Conservation (phyloP, 2,329 filamentous ascomycete species). For the Ceratocystis destructans region DNA sequence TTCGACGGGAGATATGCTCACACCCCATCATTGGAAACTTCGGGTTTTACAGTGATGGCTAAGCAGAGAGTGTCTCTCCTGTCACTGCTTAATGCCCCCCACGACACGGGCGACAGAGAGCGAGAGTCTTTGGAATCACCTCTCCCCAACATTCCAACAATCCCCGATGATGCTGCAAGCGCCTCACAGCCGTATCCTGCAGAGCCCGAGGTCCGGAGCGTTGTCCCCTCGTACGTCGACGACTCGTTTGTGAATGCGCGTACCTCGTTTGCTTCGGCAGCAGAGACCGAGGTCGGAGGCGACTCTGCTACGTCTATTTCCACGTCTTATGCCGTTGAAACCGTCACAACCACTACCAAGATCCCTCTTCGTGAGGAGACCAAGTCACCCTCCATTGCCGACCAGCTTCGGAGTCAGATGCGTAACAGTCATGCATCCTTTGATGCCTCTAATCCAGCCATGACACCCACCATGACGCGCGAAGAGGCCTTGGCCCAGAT, state of each 20-base stretch:
- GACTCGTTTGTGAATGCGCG: constrained; percentile 22
- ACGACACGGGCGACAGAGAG: constrained; percentile 20
- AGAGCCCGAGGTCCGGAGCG: constrained; percentile 22
- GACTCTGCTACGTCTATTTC: not conserved
- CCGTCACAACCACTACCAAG: constrained; percentile 36
- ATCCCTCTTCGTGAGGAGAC: constrained; percentile 39
- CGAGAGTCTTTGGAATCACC: not conserved
- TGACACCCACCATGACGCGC: constrained; percentile 53
- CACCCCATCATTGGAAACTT: constrained; percentile 49
- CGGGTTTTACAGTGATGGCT: constrained; percentile 39
- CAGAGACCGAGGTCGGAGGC: not conserved
- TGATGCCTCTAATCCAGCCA: constrained; percentile 42
- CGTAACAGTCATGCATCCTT: constrained; percentile 29
- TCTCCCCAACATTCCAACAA: constrained; percentile 13
- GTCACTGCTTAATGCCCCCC: constrained; percentile 46
- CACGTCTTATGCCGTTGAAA: constrained; percentile 28
- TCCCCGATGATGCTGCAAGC: constrained; percentile 14
- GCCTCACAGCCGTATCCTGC: constrained; percentile 18
- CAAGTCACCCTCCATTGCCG: constrained; percentile 19
- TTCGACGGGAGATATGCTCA: constrained; percentile 33
- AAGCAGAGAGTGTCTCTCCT: constrained; percentile 45
- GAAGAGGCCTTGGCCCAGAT: constrained; percentile 67
- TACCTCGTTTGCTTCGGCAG: constrained; percentile 29
- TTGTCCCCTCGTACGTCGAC: constrained; percentile 26
- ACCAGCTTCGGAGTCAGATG: constrained; percentile 8